Evolutionary conservation across 202 grass and related monocot genomes (phyloP), one percentile per base, ranked within the genome.

Genomic region (Brachypodium distachyon): DNA sequence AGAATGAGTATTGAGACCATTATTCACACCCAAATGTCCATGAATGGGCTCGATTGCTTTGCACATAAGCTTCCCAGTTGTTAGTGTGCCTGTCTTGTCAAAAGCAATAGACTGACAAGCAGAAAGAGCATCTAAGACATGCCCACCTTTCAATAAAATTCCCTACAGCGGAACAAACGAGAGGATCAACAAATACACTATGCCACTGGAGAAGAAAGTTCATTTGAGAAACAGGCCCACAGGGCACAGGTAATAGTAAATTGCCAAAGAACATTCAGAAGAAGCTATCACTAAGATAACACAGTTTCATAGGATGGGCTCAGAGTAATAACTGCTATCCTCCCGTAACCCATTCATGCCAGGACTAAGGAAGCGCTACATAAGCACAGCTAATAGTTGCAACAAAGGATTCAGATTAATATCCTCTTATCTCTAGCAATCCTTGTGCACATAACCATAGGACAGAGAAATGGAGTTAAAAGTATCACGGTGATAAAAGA

Each of bases 21-120:
- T 72, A 66, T 14, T 11, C 21, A 70, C 60, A 66, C 65, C 59
- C 27, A 48, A 82, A 83, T 97, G 94, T 46, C 94, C 94, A 84
- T 97, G 94, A 82, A 97, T 97, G 32, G 94, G 94, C 47, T 97
- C 94, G 3, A 97, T 97, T 59, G 94, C 94, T 78, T 90, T 97
- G 78, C 94, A 97, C 62, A 84, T 92, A 79, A 97, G 91, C 81
- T 94, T 97, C 73, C 94, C 94, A 31, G 94, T 97, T 77, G 94
- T 97, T 79, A 97, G 39, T 18, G 94, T 97, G 53, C 94, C 94
- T 31, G 94, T 97, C 88, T 97, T 97, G 84, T 97, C 94, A 88
- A 97, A 97, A 70, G 94, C 95, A 80, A 97, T 82, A 55, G 91
- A 97, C 47, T 94, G 89, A 80, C 95, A 97, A 78, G 89, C 29